phyloP scores from a whole-genome alignment of 306 rosid species.

The Ceratonia siliqua region DNA sequence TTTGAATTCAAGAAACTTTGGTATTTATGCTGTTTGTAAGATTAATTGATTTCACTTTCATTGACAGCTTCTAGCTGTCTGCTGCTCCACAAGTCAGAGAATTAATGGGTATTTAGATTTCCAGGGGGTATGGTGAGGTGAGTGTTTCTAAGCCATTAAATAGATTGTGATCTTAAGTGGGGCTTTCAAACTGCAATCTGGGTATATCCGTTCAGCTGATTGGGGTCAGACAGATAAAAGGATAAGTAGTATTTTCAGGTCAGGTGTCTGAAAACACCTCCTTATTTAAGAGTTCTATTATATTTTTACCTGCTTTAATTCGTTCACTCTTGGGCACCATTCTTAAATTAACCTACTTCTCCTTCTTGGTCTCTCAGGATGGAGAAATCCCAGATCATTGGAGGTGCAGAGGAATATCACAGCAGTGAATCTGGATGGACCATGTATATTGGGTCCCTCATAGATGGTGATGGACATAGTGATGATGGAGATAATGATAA shows the following conservation, averaged over 20 bases:
- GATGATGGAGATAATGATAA: slow-evolving; percentile 20
- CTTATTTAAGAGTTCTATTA: slow-evolving; percentile 28
- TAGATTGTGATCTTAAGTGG: slow-evolving; percentile 21
- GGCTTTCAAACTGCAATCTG: slow-evolving; percentile 29
- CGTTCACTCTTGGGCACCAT: not conserved
- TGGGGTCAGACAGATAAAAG: slow-evolving; percentile 4
- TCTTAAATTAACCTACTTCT: not conserved
- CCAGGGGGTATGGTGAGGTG: slow-evolving; percentile 64
- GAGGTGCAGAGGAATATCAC: slow-evolving; percentile 79
- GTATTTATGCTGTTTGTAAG: slow-evolving; percentile 45
- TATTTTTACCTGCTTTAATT: not conserved
- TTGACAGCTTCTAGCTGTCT: slow-evolving; percentile 75
- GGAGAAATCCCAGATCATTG: slow-evolving; percentile 62
- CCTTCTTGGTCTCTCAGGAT: slow-evolving; percentile 39
- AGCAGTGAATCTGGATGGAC: slow-evolving; percentile 99
- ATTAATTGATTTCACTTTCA: slow-evolving; percentile 58
- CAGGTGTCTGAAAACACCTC: slow-evolving; percentile 37
- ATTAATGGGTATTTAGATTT: slow-evolving; percentile 62
- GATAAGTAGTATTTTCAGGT: slow-evolving; percentile 33
- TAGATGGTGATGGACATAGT: slow-evolving; percentile 34
- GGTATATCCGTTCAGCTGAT: slow-evolving; percentile 27
- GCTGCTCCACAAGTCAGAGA: slow-evolving; percentile 66
- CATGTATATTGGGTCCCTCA: slow-evolving; percentile 80
- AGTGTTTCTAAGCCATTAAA: slow-evolving; percentile 47
- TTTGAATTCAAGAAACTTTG: slow-evolving; percentile 56